Evolutionary conservation across 2,329 filamentous ascomycete genomes (phyloP), one percentile per base, ranked within the genome.

Genomic region (Cucurbitaria berberidis): DNA sequence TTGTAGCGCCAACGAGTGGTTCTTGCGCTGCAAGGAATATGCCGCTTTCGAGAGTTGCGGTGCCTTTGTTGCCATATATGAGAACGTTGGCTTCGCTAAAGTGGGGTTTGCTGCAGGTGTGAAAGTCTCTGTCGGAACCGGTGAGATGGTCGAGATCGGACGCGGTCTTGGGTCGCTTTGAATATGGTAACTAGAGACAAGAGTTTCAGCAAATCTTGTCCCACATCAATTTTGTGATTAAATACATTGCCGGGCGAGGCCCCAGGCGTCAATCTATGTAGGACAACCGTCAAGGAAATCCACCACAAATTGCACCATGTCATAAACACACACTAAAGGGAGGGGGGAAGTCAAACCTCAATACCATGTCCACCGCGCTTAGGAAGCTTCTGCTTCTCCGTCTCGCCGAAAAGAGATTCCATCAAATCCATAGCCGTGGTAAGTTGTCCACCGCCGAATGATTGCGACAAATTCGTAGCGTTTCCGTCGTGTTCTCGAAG

Each of bases 351-450:
- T 93, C 93, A 89, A 86, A 98, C 95, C 93, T 98, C 88, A 76
- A 93, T 90, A 72, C 90, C 89, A 77, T 81, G 81, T 67, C 77
- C 77, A 63, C 86, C 86, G 65, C 73, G 57, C 68, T 75, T 84
- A 29, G 51, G 53, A 46, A 59, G 82, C 82, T 78, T 84, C 34
- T 65, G 76, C 73, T 59, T 86, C 82, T 76, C 63, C 34, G 66
- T 62, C 43, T 68, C 89, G 85, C 90, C 89, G 76, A 96, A 97
- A 50, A 97, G 80, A 42, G 91, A 96, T 73, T 96, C 93, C 91
- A 96, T 97, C 73, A 97, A 80, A 79, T 97, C 95, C 77, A 98
- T 96, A 69, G 90, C 93, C 18, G 89, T 96, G 18, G 87, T 84
- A 75, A 96, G 93, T 0, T 89, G 88, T 60, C 85, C 85, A 43